phyloP scores from a whole-genome alignment of 75 land plant genomes.

The Pseudotsuga menziesii region DNA sequence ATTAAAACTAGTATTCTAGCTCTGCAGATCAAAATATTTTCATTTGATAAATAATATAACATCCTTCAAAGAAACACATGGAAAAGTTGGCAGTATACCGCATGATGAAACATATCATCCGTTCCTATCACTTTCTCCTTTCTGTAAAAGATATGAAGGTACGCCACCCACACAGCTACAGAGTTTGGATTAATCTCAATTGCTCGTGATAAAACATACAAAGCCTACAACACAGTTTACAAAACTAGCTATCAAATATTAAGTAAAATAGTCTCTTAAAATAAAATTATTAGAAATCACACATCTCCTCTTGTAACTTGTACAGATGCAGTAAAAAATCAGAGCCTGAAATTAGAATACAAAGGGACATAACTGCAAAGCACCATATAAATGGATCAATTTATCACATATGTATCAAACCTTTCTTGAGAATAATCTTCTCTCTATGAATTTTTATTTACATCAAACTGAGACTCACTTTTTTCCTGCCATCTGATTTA shows the following conservation, averaged over 20 bases:
- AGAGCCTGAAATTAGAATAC: neutral
- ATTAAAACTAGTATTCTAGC: too few species aligned
- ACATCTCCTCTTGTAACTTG: neutral
- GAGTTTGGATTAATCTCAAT: slow-evolving; percentile 65
- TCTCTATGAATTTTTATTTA: neutral
- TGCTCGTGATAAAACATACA: slow-evolving; percentile 66
- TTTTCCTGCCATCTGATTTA: slow-evolving; percentile 31
- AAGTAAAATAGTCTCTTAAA: slow-evolving; percentile 1
- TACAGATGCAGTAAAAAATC: neutral
- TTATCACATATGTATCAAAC: neutral
- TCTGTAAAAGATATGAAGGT: slow-evolving; percentile 57
- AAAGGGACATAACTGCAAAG: neutral
- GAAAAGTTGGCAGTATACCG: slow-evolving; percentile 36
- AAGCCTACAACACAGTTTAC: slow-evolving; percentile 47
- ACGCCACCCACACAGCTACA: slow-evolving; percentile 67
- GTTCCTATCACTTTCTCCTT: slow-evolving; percentile 26
- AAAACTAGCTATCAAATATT: neutral
- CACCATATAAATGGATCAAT: neutral
- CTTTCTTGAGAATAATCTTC: slow-evolving; percentile 16
- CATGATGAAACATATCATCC: slow-evolving; percentile 79
- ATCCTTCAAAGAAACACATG: neutral
- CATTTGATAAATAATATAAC: neutral
- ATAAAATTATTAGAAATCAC: neutral
- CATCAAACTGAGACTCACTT: slow-evolving; percentile 16
- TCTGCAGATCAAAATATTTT: neutral